Conservation (phyloP, 2,329 filamentous ascomycete species). For the Dothideomycetidae sp. region DNA sequence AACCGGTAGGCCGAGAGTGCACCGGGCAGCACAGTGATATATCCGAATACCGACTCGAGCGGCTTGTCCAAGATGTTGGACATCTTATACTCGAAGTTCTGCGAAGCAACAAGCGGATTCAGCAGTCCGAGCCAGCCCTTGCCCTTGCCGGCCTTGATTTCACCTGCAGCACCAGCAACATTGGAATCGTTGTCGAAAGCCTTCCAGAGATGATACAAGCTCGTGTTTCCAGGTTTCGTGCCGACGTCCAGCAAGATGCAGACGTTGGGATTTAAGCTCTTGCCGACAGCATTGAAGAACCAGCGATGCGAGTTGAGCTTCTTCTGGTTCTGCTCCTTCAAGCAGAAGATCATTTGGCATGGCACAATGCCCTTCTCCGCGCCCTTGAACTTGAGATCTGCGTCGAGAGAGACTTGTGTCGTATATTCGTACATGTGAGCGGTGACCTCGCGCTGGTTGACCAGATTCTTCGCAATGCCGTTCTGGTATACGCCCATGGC, state of each 20-base stretch:
- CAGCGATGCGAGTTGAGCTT: slow-evolving; percentile 97
- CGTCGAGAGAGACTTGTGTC: slow-evolving; percentile 88
- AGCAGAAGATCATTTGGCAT: slow-evolving; percentile 94
- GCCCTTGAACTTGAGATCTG: slow-evolving; percentile 95
- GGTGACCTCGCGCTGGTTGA: slow-evolving; percentile 90
- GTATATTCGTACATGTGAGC: slow-evolving; percentile 99
- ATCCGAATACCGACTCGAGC: slow-evolving; percentile 90
- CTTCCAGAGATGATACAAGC: slow-evolving; percentile 97
- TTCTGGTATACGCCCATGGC: slow-evolving; percentile 98
- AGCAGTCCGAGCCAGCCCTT: slow-evolving; percentile 68
- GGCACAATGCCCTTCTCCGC: slow-evolving; percentile 98
- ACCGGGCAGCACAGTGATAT: slow-evolving; percentile 92
- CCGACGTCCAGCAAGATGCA: slow-evolving; percentile 96
- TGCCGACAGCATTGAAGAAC: slow-evolving; percentile 98
- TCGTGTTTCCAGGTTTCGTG: slow-evolving; percentile 74
- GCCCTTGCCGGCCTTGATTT: slow-evolving; percentile 95
- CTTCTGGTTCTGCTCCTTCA: slow-evolving; percentile 95
- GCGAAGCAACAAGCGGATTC: slow-evolving; percentile 88
- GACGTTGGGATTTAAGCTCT: slow-evolving; percentile 83
- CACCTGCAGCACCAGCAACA: slow-evolving; percentile 88
- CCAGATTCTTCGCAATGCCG: slow-evolving; percentile 94
- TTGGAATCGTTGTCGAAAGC: slow-evolving; percentile 97
- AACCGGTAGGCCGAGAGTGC: slow-evolving; percentile 92
- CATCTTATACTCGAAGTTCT: slow-evolving; percentile 99
- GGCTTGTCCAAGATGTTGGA: slow-evolving; percentile 98